Evolutionary conservation across 345 rosid genomes (phyloP), one percentile per base, ranked within the genome.

Genomic region (Corchorus capsularis): DNA sequence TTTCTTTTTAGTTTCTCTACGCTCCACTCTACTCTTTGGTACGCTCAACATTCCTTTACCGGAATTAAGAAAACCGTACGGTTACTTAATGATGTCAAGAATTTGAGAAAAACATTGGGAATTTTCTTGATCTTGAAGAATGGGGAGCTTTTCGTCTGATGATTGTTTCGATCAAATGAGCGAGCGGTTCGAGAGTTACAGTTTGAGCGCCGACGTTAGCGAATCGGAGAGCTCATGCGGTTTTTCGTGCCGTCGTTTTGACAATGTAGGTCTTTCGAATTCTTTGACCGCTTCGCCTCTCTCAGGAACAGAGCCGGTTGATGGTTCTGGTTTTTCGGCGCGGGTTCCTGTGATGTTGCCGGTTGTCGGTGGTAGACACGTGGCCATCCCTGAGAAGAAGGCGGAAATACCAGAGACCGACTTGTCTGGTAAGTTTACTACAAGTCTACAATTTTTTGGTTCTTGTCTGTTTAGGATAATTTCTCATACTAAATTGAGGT

Each of bases 151-250:
- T 11, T 85, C 93, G 27, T 91, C 96, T 1, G 98, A 92, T 66
- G 94, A 92, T 52, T 89, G 76, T 57, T 86, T 89, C 63, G 87
- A 88, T 72, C 85, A 70, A 83, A 81, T 60, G 76, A 91, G 98
- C 77, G 91, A 89, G 80, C 85, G 94, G 77, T 86, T 91, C 83
- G 98, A 97, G 6, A 92, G 95, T 66, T 96, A 96, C 87, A 89
- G 95, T 61, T 78, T 93, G 80, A 93, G 98, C 81, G 99, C 97
- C 64, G 99, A 96, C 83, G 84, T 96, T 79, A 93, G 97, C 81
- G 97, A 96, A 87, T 93, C 99, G 0, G 97, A 92, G 86, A 96
- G 97, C 77, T 91, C 93, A 17, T 82, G 92, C 76, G 88, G 93
- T 82, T 89, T 89, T 80, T 93, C 90, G 6, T 83, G 89, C 78